A percentile compares a stretch with the other conserved stretches of the same genome.
These are phyloP conservation scores for Leishmania mexicana DNA, from an alignment of 208 protist species.

Conservation along the genomic window DNA sequence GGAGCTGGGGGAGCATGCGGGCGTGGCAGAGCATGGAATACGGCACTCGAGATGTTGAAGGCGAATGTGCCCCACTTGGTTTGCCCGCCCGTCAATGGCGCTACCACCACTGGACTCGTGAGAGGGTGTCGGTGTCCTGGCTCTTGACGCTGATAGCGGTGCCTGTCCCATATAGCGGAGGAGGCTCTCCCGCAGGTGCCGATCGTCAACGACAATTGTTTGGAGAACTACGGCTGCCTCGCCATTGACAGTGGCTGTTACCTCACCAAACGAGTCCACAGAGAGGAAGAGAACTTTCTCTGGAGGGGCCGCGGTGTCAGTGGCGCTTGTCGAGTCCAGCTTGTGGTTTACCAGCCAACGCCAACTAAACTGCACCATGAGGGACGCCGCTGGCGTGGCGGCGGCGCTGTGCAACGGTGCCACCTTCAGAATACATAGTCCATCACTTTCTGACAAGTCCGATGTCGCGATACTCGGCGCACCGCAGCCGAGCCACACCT, in stretches of 20 bases:
- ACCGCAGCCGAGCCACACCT: neutral
- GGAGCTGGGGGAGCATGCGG: neutral
- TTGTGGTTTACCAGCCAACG: neutral
- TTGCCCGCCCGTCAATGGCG: neutral
- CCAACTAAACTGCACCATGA: slow-evolving; percentile 20
- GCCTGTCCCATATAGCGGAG: slow-evolving; percentile 10
- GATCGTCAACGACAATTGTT: neutral
- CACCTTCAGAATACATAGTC: neutral
- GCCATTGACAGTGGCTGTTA: slow-evolving; percentile 1
- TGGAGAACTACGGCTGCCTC: neutral
- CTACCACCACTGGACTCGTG: neutral
- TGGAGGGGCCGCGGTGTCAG: neutral
- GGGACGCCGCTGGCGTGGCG: neutral
- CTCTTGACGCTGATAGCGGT: neutral
- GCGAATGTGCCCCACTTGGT: neutral
- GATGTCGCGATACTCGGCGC: neutral
- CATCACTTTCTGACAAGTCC: neutral
- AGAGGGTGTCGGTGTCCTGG: neutral
- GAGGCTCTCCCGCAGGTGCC: slow-evolving; percentile 6
- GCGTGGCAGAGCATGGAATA: slow-evolving; percentile 8
- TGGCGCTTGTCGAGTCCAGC: neutral
- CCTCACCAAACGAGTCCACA: neutral
- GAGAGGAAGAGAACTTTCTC: neutral
- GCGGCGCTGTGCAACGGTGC: neutral
- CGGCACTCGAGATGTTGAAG: slow-evolving; percentile 7